phyloP scores from a whole-genome alignment of 2,329 filamentous ascomycete species.

The Cadophora gregata region DNA sequence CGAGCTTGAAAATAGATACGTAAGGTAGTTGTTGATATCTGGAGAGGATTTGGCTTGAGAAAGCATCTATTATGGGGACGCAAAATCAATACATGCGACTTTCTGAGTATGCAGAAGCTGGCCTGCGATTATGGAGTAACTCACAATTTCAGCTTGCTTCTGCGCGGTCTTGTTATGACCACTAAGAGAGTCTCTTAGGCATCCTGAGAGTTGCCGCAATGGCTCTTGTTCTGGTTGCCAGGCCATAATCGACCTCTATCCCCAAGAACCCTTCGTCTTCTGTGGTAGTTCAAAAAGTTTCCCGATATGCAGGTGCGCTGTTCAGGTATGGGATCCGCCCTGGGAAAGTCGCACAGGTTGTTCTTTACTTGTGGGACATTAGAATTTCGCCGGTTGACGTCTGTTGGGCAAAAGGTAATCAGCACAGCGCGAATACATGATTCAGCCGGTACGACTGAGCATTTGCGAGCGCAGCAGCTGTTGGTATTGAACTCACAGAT shows the following conservation, averaged over 20 bases:
- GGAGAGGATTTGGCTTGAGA: conserved; percentile 85
- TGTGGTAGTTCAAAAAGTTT: conserved; percentile 31
- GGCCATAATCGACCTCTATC: conserved; percentile 63
- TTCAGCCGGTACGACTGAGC: not conserved
- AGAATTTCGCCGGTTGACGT: conserved; percentile 40
- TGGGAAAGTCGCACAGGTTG: conserved; percentile 41
- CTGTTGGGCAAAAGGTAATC: conserved; percentile 29
- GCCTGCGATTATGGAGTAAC: conserved; percentile 44
- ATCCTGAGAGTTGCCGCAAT: conserved; percentile 86
- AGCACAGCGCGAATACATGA: conserved; percentile 9
- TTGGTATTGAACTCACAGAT: not conserved
- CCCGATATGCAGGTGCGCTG: conserved; percentile 42
- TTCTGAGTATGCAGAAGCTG: not conserved
- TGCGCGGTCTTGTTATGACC: conserved; percentile 79
- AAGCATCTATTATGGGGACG: conserved; percentile 74
- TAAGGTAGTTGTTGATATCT: conserved; percentile 97
- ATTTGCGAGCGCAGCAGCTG: not conserved
- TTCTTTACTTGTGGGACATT: conserved; percentile 42
- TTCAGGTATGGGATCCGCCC: conserved; percentile 33
- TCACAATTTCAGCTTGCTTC: conserved; percentile 87
- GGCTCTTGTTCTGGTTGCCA: conserved; percentile 92
- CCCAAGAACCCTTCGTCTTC: conserved; percentile 31
- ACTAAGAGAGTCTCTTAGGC: conserved; percentile 90
- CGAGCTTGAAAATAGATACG: conserved; percentile 82
- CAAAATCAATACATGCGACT: conserved; percentile 20